Evolutionary conservation across 495 filamentous ascomycete genomes (phyloP), one percentile per base, ranked within the genome.

Genomic region (Emericellopsis terricola): DNA sequence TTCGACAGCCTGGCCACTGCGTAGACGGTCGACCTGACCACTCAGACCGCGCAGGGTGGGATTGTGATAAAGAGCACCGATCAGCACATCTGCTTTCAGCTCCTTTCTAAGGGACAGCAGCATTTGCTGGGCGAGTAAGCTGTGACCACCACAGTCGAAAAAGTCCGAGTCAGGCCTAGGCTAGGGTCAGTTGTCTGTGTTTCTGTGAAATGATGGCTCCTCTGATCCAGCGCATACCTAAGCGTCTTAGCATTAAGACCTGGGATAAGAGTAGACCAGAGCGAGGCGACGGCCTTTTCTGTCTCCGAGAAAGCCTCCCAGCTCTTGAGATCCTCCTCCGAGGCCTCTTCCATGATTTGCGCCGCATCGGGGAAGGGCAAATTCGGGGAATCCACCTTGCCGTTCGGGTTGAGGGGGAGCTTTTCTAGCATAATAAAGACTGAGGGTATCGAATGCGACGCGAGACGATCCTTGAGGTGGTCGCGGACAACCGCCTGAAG

Each of bases 61-160:
- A 44, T 75, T 66, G 34, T 72, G 66, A 52, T 84, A 92, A 34
- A 94, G 73, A 4, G 69, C 65, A 30, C 60, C 76, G 60, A 94
- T 84, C 23, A 68, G 69, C 8, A 94, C 62, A 36, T 92, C 67
- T 13, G 71, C 59, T 2, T 65, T 71, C 16, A 66, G 50, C 46
- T 65, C 71, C 54, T 76, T 73, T 29, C 75, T 65, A 16, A 83
- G 58, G 15, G 71, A 63, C 5, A 63, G 37, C 15, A 94, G 64
- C 60, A 97, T 75, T 39, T 86, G 75, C 41, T 94, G 85, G 0
- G 82, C 84, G 3, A 92, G 60, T 31, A 96, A 73, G 51, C 73
- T 81, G 55, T 94, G 81, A 4, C 86, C 87, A 29, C 89, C 89
- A 18, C 77, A 52, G 27, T 96, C 83, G 40, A 93, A 92, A 64